Evolutionary conservation across 108 stramenopile species (phyloP), one percentile per base, ranked within the genome.

Genomic region (Pelagomonas calceolata): DNA sequence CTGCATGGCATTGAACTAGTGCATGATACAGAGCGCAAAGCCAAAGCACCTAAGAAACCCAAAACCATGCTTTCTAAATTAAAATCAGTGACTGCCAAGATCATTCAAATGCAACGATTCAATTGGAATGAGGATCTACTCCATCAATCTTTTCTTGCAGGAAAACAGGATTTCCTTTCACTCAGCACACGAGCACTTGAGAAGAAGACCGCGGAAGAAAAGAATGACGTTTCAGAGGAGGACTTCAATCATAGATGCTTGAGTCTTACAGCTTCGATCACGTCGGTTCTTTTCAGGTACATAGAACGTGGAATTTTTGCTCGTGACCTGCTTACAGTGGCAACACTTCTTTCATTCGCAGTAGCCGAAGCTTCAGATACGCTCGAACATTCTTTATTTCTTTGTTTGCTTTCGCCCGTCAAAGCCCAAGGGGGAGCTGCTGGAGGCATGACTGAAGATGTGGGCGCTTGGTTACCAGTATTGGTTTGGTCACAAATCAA

Each of bases 1-100:
- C 78, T 82, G 34, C 83, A 84, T n/a, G 86, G 86, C 46, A 88
- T 88, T 36, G 82, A 85, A 32, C 63, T 79, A 26, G 84, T 84
- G 12, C 81, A 63, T 32, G 67, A 73, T 36, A 44, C 30, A 34
- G 39, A 43, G 39, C 39, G 39, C 9, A 43, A 43, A 43, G 34
- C 64, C 4, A 71, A 71, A 46, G 15, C 3, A 4, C 18, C 33
- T 0, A 71, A 65, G 63, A 36, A 30, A 17, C 36, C 35, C 14
- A 71, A 71, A 64, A 32, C 30, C 64, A 72, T 72, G 65, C 44
- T 68, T 30, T 64, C 65, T 46, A 70, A 70, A 44, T 44, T 76
- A 0, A 70, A 70, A n/a, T 45, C 65, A 17, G n/a, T 31, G 36
- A 65, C 69, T 4, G 65, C 60, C 30, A 72, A 69, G 16, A 45